A percentile compares a stretch with the other conserved stretches of the same genome.
Evolutionary conservation across 1,284 basidiomycete genomes (phyloP).

Genomic region (Pseudozyma sp.): DNA sequence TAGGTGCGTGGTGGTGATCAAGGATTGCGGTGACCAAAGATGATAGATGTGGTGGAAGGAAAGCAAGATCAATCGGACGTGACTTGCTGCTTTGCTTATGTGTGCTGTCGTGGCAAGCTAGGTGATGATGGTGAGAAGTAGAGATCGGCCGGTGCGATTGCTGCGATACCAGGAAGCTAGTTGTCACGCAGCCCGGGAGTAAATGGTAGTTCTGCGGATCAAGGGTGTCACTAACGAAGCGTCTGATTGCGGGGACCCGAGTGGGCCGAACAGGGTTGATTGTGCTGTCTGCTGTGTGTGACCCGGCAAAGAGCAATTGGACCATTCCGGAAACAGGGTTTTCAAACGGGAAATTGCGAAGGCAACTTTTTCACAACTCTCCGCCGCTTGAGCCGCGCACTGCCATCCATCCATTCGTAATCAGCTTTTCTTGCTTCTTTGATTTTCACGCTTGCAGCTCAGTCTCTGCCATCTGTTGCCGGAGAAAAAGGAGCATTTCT

Average conservation of each 20-base stretch:
- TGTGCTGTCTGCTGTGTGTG: neutral
- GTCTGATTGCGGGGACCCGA: neutral
- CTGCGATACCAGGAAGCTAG: too few species aligned
- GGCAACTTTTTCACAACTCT: neutral
- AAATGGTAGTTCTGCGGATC: too few species aligned
- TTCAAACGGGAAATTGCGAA: constrained; percentile 28
- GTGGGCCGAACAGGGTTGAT: constrained; percentile 2
- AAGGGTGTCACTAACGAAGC: neutral
- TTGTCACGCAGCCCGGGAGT: too few species aligned
- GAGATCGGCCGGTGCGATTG: too few species aligned
- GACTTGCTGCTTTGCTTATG: neutral
- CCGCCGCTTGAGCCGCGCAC: neutral
- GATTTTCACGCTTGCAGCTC: neutral
- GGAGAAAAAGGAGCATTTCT: constrained; percentile 5
- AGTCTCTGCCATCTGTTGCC: neutral
- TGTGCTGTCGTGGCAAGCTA: neutral
- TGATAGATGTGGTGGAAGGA: neutral
- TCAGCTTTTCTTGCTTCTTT: neutral
- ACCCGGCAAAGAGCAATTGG: constrained; percentile 3
- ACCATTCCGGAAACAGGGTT: constrained; percentile 30
- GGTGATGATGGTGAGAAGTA: neutral
- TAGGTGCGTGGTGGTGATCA: neutral
- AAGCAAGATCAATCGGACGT: neutral
- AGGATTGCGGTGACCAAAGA: neutral
- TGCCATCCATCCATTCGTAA: constrained; percentile 8